Evolutionary conservation across 192 early-diverging fungal species (phyloP).

Genomic region (Linnemannia hyalina): DNA sequence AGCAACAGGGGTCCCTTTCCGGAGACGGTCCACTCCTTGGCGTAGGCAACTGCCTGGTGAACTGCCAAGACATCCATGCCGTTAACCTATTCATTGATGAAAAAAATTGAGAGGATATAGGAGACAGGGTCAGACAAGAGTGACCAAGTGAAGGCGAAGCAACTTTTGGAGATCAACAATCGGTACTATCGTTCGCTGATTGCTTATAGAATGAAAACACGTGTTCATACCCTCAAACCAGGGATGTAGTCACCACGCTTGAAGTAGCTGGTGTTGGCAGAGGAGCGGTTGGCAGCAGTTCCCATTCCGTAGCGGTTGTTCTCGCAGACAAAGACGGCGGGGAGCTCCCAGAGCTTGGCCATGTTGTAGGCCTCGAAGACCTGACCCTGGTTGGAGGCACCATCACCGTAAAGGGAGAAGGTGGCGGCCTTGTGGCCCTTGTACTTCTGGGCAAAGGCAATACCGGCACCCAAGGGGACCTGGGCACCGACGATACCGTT

Average conservation of each 20-base stretch:
- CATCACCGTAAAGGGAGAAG: slow-evolving; percentile 96
- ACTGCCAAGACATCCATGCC: slow-evolving; percentile 97
- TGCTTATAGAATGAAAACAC: slow-evolving; percentile 31
- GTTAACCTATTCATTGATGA: slow-evolving; percentile 64
- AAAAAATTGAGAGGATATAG: not conserved
- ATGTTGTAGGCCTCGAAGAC: slow-evolving; percentile 99
- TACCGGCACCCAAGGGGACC: slow-evolving; percentile 86
- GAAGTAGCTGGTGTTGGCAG: slow-evolving; percentile 94
- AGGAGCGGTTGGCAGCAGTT: slow-evolving; percentile 90
- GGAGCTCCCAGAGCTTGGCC: slow-evolving; percentile 97
- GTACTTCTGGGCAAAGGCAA: slow-evolving; percentile 97
- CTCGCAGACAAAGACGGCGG: slow-evolving; percentile 95
- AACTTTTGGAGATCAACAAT: not conserved
- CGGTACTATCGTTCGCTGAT: too few species aligned
- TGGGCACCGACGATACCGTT: slow-evolving; percentile 99
- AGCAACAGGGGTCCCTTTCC: slow-evolving; percentile 94
- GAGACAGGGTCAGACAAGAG: not conserved
- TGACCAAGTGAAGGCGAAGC: not conserved
- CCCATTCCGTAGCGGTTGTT: slow-evolving; percentile 99
- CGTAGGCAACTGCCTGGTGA: slow-evolving; percentile 84
- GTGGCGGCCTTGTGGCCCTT: slow-evolving; percentile 80
- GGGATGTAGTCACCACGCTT: slow-evolving; percentile 98
- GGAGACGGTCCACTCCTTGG: slow-evolving; percentile 84
- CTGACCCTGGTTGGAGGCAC: slow-evolving; percentile 98
- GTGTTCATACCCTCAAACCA: slow-evolving; percentile 77